Conservation (phyloP, 192 early-diverging fungal genomes). For the Coemansia sp. region DNA sequence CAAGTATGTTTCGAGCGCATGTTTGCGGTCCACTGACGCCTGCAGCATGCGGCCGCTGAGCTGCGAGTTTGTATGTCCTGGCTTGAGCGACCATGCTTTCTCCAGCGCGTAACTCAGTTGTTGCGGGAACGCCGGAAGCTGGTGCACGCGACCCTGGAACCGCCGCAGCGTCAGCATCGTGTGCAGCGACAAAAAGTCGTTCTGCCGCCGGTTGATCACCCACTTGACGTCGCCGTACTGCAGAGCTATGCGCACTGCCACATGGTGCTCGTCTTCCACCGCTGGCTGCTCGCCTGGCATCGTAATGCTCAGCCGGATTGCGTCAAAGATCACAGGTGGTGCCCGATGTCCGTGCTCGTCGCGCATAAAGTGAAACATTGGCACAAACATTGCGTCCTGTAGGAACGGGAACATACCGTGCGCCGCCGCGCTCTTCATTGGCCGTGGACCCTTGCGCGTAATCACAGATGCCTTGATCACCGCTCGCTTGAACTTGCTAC, state of each 20-base stretch:
- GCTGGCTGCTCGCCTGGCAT: conserved; percentile 9
- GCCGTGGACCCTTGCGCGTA: conserved; percentile 35
- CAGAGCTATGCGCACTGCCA: conserved; percentile 68
- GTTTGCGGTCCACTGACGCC: conserved; percentile 54
- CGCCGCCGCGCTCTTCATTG: conserved; percentile 37
- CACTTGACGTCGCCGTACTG: conserved; percentile 79
- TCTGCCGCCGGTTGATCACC: conserved; percentile 64
- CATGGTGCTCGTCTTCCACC: conserved; percentile 41
- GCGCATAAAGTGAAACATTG: conserved; percentile 56
- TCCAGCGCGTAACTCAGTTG: conserved; percentile 47
- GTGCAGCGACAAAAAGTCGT: conserved; percentile 70
- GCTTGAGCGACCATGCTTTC: conserved; percentile 36
- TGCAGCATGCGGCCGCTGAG: conserved; percentile 25
- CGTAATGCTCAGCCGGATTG: conserved; percentile 42
- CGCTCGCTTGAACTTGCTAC: conserved; percentile 43
- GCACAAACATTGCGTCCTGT: conserved; percentile 55
- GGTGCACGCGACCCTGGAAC: conserved; percentile 50
- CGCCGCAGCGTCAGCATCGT: conserved; percentile 57
- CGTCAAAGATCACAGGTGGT: conserved; percentile 56
- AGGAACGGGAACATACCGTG: conserved; percentile 54
- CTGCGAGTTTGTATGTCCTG: conserved; percentile 16
- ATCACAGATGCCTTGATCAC: conserved; percentile 51
- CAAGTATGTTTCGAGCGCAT: conserved; percentile 65
- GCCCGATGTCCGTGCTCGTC: conserved; percentile 53
- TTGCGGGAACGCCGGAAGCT: conserved; percentile 48